Evolutionary conservation across 805 yeast species (phyloP), one percentile per base, ranked within the genome.

Genomic region (Cyberlindnera amylophila): DNA sequence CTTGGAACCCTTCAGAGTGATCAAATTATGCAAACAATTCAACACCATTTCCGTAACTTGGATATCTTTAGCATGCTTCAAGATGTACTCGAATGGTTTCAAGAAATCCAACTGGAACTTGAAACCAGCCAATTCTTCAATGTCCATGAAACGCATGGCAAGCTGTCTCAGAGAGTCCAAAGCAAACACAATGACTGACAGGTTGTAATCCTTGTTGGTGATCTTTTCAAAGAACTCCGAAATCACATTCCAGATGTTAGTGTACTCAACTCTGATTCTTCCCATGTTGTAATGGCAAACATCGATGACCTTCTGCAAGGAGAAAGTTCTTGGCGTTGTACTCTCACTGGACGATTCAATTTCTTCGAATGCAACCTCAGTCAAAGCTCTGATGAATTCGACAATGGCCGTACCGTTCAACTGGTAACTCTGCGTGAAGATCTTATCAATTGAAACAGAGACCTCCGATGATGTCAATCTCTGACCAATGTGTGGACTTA

Each of bases 201-300:
- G 67, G 57, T 90, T 91, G 31, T 78, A 65, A 19, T 45, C 49
- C 58, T 86, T 85, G 45, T 95, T 81, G 3, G 95, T 95, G 50
- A 89, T 90, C 36, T 72, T 76, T 51, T 87, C 86, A 67, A 93
- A 93, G 33, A 86, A 86, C 44, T 77, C 86, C 13, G 96, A 96
- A 86, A 93, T 86, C 9, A 86, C 84, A 13, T 85, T 77, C 99
- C 99, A 93, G 45, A 93, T 71, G 41, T 87, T 91, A 6, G 96
- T 79, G 97, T 99, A 93, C 65, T 95, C 96, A 47, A 93, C 81
- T 62, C 96, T 79, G 54, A 93, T 90, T 69, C 99, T 85, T 38
- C 81, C 81, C 97, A 93, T 93, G 62, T 95, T 95, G 69, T 95
- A 93, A 64, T 93, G 91, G 65, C 97, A 91, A 33, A 93, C 95